Evolutionary conservation across 1,139 yeast genomes (phyloP).

Genomic region (Pichia sorboxylosa): DNA sequence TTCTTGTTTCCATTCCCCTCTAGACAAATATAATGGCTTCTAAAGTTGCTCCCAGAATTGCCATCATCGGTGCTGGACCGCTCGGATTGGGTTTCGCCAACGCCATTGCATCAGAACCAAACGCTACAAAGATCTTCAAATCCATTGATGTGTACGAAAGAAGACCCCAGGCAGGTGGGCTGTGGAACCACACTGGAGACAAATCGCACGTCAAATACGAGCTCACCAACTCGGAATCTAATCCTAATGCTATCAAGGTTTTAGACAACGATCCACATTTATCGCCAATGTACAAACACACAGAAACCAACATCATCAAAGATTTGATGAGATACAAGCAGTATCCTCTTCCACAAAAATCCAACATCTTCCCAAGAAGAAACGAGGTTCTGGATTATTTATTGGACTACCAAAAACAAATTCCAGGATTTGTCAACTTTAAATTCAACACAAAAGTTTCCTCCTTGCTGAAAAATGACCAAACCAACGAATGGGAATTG

Average conservation of each 20-base stretch:
- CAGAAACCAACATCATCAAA: conserved; percentile 37
- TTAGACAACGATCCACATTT: conserved; percentile 24
- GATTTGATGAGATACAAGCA: conserved; percentile 34
- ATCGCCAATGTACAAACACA: conserved; percentile 36
- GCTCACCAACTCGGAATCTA: conserved; percentile 8
- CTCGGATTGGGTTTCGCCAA: conserved; percentile 40
- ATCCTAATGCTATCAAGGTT: conserved; percentile 19
- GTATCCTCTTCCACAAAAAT: conserved; percentile 26
- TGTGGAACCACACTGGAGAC: conserved; percentile 32
- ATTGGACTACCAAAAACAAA: conserved; percentile 25
- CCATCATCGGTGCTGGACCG: conserved; percentile 44
- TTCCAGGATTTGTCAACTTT: conserved; percentile 24
- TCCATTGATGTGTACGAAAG: conserved; percentile 35
- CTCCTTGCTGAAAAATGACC: conserved; percentile 17
- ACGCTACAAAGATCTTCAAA: conserved; percentile 19
- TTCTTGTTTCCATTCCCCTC: too few species aligned
- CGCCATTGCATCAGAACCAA: conserved; percentile 33
- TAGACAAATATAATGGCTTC: too few species aligned
- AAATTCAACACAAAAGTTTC: conserved; percentile 21
- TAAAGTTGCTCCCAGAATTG: conserved; percentile 18
- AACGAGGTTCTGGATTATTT: conserved; percentile 30
- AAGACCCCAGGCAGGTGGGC: conserved; percentile 33
- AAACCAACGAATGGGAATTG: conserved; percentile 20
- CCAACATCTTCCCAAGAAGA: conserved; percentile 29
- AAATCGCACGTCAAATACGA: conserved; percentile 18